Evolutionary conservation across 2,329 filamentous ascomycete genomes (phyloP).

Genomic region (Cladophialophora carrionii): DNA sequence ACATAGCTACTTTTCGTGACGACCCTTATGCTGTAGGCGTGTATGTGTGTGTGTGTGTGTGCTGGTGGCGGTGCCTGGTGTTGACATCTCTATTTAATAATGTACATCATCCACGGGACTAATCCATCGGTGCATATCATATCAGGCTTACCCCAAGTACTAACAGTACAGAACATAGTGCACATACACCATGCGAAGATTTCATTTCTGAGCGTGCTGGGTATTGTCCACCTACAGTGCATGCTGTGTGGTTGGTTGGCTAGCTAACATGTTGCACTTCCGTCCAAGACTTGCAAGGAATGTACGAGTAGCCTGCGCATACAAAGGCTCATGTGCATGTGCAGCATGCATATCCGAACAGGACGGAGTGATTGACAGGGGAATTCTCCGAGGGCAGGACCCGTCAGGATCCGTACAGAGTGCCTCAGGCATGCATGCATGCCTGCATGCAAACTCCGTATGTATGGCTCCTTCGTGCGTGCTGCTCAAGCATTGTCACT

Average conservation of each 20-base stretch:
- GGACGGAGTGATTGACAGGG: neutral
- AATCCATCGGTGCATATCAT: too few species aligned
- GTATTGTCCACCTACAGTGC: neutral
- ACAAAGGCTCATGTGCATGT: neutral
- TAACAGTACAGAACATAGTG: too few species aligned
- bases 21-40: too few species aligned
- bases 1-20: too few species aligned
- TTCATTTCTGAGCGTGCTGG: neutral
- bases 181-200: neutral
- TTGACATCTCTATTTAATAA: too few species aligned
- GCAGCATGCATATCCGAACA: constrained; percentile 4
- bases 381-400: neutral
- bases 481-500: neutral
- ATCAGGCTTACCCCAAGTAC: too few species aligned
- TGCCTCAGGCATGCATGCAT: neutral
- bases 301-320: neutral
- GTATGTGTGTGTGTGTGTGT: too few species aligned
- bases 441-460: neutral
- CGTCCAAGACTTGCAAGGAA: neutral
- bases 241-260: too few species aligned
- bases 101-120: too few species aligned
- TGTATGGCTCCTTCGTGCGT: neutral
- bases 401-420: too few species aligned
- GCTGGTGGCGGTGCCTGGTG: too few species aligned
- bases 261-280: neutral